phyloP scores from a whole-genome alignment of 441 rosid genomes.

The Erodium chrysanthum region DNA sequence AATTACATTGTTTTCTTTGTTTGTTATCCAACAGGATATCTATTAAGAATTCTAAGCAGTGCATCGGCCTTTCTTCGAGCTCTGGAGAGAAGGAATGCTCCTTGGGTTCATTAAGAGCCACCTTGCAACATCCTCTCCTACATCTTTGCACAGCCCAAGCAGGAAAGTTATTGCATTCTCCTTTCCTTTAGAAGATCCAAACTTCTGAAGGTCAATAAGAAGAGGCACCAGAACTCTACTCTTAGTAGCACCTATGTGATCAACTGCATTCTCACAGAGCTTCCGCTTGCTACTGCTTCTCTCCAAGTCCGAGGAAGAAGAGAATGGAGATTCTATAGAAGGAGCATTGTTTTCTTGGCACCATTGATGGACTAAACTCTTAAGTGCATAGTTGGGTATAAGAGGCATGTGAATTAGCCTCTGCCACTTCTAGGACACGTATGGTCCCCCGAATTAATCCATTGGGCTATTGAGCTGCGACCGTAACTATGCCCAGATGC shows the following conservation, averaged over 20 bases:
- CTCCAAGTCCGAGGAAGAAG: conserved; percentile 28
- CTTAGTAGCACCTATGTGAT: conserved; percentile 40
- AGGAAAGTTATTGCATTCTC: conserved; percentile 48
- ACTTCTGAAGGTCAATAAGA: conserved; percentile 46
- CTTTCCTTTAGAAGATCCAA: conserved; percentile 57
- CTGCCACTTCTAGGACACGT: conserved; percentile 59
- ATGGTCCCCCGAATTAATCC: conserved; percentile 63
- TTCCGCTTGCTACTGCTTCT: conserved; percentile 27
- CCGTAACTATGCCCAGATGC: conserved; percentile 63
- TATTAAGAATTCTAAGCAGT: conserved; percentile 49
- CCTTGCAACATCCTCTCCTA: conserved; percentile 46
- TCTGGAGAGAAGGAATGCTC: conserved; percentile 52
- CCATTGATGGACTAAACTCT: conserved; percentile 55
- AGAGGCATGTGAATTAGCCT: conserved; percentile 60
- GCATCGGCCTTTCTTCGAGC: conserved; percentile 59
- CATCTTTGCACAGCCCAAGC: conserved; percentile 51
- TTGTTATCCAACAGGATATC: conserved; percentile 30
- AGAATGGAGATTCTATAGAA: conserved; percentile 22
- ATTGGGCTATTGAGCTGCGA: conserved; percentile 49
- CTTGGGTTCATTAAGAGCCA: conserved; percentile 45
- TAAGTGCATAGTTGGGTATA: conserved; percentile 55
- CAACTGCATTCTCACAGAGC: conserved; percentile 25
- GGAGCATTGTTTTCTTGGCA: conserved; percentile 51
- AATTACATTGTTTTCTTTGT: background rate
- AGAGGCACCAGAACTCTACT: conserved; percentile 42